These are phyloP conservation scores for Breynia disticha DNA, from an alignment of 441 rosid species.

Conservation along the genomic window DNA sequence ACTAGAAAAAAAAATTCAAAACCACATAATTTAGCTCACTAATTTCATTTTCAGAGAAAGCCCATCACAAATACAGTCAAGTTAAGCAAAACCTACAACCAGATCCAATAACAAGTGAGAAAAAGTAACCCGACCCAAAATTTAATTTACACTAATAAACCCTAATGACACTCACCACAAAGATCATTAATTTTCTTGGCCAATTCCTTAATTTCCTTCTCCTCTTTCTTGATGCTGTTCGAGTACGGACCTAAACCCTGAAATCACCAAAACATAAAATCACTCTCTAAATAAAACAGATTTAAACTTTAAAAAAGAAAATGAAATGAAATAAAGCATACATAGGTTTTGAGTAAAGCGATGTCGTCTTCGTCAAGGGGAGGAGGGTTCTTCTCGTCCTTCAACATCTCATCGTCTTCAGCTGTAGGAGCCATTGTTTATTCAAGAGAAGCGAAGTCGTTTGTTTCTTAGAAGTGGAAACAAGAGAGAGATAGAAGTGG, in stretches of 20 bases:
- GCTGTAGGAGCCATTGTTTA: conserved; percentile 49
- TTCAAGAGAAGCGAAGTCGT: too few species aligned
- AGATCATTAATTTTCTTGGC: conserved; percentile 86
- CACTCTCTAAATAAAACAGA: background rate
- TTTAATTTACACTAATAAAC: background rate
- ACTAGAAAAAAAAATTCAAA: too few species aligned
- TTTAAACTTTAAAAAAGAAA: background rate
- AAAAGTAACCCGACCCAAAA: background rate
- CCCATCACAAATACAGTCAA: background rate
- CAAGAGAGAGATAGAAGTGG: too few species aligned
- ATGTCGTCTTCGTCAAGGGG: conserved; percentile 95
- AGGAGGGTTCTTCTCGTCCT: conserved; percentile 87
- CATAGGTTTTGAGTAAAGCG: conserved; percentile 92
- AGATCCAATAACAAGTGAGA: too few species aligned
- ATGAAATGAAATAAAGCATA: conserved; percentile 20
- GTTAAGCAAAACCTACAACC: too few species aligned
- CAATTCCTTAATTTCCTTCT: conserved; percentile 85
- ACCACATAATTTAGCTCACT: too few species aligned
- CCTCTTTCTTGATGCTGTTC: conserved; percentile 68
- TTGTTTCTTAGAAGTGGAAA: too few species aligned
- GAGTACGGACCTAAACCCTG: conserved; percentile 97
- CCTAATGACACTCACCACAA: conserved; percentile 76
- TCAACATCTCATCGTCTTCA: conserved; percentile 36
- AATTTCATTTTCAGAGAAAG: too few species aligned
- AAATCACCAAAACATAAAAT: conserved; percentile 4